A percentile compares a stretch with the other conserved stretches of the same genome.
Evolutionary conservation across 2,329 filamentous ascomycete genomes (phyloP).

Genomic region (Colletotrichum tamarilloi): DNA sequence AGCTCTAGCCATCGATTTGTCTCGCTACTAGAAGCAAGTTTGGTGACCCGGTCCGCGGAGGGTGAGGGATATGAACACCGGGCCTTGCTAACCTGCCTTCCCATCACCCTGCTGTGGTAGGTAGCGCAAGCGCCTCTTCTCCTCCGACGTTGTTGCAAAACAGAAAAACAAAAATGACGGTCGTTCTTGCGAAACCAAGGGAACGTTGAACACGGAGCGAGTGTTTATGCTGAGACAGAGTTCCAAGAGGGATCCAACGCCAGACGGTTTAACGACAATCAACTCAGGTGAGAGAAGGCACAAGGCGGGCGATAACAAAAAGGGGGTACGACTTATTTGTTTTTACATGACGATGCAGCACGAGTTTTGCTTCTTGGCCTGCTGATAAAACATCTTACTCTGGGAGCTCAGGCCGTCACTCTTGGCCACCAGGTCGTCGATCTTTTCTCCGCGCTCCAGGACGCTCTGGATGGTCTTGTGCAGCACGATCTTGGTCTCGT

Average conservation of each 20-base stretch:
- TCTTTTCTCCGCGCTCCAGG: slow-evolving; percentile 93
- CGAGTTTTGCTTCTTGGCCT: slow-evolving; percentile 85
- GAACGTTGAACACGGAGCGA: slow-evolving; percentile 24
- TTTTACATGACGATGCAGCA: slow-evolving; percentile 77
- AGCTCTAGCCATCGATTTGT: not conserved
- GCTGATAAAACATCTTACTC: slow-evolving; percentile 97
- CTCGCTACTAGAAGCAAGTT: slow-evolving; percentile 2
- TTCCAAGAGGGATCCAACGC: slow-evolving; percentile 41
- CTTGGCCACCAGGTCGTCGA: slow-evolving; percentile 93
- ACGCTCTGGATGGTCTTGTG: slow-evolving; percentile 96
- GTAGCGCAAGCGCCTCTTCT: not conserved
- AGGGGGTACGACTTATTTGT: not conserved
- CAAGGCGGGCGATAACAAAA: not conserved
- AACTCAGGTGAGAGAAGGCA: not conserved
- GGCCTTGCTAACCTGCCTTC: not conserved
- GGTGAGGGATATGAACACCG: slow-evolving; percentile 12
- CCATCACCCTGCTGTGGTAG: no score
- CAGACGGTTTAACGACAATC: slow-evolving; percentile 35
- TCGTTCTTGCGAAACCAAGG: slow-evolving; percentile 19
- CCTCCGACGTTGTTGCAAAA: not conserved
- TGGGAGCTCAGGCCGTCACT: slow-evolving; percentile 89
- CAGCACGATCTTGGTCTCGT: slow-evolving; percentile 96
- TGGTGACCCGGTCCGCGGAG: not conserved
- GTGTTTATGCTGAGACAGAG: slow-evolving; percentile 32
- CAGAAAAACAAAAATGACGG: not conserved